Percentiles rank a stretch among this genome's conserved stretches.
Conservation (phyloP, 139 green algal genomes). For the Chlorella sp. region DNA sequence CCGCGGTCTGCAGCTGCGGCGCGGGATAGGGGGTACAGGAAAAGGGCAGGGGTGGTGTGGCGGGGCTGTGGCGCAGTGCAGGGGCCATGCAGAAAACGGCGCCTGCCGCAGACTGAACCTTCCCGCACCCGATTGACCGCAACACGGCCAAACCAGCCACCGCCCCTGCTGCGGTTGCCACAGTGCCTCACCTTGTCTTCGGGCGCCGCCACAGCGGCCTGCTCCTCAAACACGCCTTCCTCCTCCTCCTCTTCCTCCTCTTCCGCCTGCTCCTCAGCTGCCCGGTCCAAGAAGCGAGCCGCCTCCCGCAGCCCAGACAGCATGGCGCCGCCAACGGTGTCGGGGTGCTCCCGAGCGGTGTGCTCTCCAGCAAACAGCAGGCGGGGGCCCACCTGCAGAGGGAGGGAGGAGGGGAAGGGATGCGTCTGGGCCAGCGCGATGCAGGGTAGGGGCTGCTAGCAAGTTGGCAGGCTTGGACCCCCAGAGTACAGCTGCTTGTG, state of each 20-base stretch:
- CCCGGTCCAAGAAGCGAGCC: constrained; percentile 54
- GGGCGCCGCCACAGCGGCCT: background rate
- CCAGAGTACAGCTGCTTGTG: too few species aligned
- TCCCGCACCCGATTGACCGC: too few species aligned
- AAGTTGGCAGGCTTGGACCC: too few species aligned
- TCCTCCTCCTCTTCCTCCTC: background rate
- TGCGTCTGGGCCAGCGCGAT: too few species aligned
- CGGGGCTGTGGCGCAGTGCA: too few species aligned
- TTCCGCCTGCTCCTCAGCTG: constrained; percentile 43
- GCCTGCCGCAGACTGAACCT: too few species aligned
- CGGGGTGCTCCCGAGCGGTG: constrained; percentile 82
- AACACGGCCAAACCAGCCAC: background rate
- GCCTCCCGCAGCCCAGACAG: constrained; percentile 83
- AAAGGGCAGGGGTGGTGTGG: background rate
- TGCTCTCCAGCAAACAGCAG: constrained; percentile 93
- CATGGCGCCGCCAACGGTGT: constrained; percentile 91
- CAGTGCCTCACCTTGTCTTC: too few species aligned
- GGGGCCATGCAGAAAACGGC: too few species aligned
- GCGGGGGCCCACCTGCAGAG: constrained; percentile 42
- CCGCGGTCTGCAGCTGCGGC: background rate
- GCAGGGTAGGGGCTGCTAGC: too few species aligned
- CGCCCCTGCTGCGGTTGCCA: background rate
- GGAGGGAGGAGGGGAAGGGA: too few species aligned
- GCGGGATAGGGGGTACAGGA: background rate
- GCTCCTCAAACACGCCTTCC: too few species aligned